Percentiles rank a stretch among this genome's conserved stretches.
Evolutionary conservation across 164 flowering plant genomes (phyloP).

Genomic region (Umbilicus rupestris): DNA sequence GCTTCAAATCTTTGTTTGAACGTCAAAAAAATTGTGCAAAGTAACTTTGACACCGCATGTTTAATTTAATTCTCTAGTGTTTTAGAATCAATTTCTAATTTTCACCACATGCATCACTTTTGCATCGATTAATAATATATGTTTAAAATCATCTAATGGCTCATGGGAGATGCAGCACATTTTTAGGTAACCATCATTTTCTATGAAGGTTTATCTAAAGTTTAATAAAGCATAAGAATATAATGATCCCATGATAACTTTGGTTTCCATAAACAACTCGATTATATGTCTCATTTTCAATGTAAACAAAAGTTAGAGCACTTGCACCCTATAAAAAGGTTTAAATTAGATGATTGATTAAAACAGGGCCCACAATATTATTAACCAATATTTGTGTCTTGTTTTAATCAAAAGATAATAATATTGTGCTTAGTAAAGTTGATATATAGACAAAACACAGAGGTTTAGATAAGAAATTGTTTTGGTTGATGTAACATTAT

Average conservation of each 20-base stretch:
- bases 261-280: slow-evolving; percentile 3
- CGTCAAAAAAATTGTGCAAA: too few relatives aligned
- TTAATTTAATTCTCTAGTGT: too few relatives aligned
- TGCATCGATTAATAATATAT: neutral
- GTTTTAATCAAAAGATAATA: too few relatives aligned
- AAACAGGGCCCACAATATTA: neutral
- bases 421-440: neutral
- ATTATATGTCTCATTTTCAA: neutral
- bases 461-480: neutral
- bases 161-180: neutral
- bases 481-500: neutral
- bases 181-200: slow-evolving; percentile 1
- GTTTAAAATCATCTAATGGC: neutral
- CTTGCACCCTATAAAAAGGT: neutral
- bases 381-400: too few relatives aligned
- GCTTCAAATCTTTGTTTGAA: too few relatives aligned
- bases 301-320: neutral
- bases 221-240: neutral
- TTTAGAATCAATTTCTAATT: too few relatives aligned
- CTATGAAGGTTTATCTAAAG: neutral
- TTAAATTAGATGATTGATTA: neutral
- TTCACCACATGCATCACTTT: too few relatives aligned
- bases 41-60: too few relatives aligned
- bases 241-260: slow-evolving; percentile 2
- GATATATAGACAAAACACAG: neutral